Conservation (phyloP, 768 basidiomycete genomes). For the Lactifluus rugatus region DNA sequence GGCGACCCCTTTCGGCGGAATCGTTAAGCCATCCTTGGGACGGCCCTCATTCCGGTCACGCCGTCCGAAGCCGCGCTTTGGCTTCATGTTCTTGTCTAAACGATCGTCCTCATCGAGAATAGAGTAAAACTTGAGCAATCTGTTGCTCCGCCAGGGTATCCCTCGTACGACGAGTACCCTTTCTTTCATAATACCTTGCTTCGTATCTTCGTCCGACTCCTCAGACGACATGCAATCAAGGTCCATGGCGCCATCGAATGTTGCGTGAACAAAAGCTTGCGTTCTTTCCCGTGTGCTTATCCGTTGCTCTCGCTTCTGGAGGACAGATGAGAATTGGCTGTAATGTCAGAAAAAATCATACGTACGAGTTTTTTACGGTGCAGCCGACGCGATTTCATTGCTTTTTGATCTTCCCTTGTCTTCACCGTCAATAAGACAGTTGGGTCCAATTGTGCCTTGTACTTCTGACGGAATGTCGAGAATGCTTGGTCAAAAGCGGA, state of each 20-base stretch:
- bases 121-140: conserved; percentile 50
- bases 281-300: conserved; percentile 48
- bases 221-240: conserved; percentile 76
- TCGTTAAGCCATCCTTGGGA: conserved; percentile 43
- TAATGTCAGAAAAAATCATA: conserved; percentile 11
- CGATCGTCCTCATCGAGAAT: conserved; percentile 50
- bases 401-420: conserved; percentile 51
- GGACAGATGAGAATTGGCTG: neutral
- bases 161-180: conserved; percentile 46
- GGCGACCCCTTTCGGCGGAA: conserved; percentile 56
- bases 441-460: conserved; percentile 46
- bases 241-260: conserved; percentile 62
- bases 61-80: conserved; percentile 50
- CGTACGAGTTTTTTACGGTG: conserved; percentile 56
- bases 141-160: conserved; percentile 56
- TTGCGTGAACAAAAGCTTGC: conserved; percentile 45
- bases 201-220: conserved; percentile 51
- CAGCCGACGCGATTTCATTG: conserved; percentile 48
- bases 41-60: conserved; percentile 45
- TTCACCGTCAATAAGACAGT: conserved; percentile 34
- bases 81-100: conserved; percentile 35
- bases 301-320: conserved; percentile 61
- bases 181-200: conserved; percentile 23
- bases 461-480: conserved; percentile 60
- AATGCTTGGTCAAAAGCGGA: conserved; percentile 62